Conservation (phyloP, 2,329 filamentous ascomycete genomes). For the Sporothrix brunneoviolacea region DNA sequence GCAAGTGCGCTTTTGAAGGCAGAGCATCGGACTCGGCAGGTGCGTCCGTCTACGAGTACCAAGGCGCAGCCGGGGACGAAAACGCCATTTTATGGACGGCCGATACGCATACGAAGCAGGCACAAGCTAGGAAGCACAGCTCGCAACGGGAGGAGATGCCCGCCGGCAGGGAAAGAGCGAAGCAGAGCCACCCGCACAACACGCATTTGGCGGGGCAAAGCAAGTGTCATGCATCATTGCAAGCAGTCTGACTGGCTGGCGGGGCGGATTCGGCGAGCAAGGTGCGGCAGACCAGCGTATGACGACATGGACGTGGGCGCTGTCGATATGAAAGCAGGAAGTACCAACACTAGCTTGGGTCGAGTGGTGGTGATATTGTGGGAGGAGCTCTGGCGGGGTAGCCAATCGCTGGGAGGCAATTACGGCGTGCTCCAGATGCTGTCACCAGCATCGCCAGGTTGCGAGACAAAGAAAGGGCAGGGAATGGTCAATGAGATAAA, state of each 20-base stretch:
- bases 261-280: background rate
- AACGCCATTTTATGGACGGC: conserved; percentile 1
- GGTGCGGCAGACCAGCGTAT: conserved; percentile 5
- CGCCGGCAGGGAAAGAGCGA: too few relatives aligned
- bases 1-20: background rate
- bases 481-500: too few relatives aligned
- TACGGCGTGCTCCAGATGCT: background rate
- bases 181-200: conserved; percentile 8
- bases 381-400: background rate
- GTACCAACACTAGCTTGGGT: too few relatives aligned
- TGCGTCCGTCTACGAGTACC: too few relatives aligned
- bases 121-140: too few relatives aligned
- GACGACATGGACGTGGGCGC: conserved; percentile 10
- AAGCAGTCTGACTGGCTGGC: conserved; percentile 9
- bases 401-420: conserved; percentile 6
- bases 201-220: conserved; percentile 5
- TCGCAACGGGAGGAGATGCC: too few relatives aligned
- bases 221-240: conserved; percentile 9
- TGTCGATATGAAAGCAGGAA: background rate
- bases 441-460: too few relatives aligned
- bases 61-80: too few relatives aligned
- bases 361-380: conserved; percentile 1
- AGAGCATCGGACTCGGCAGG: too few relatives aligned
- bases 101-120: too few relatives aligned
- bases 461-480: too few relatives aligned